Conservation (phyloP, 768 basidiomycete genomes). For the Leccinum subgranulosum region DNA sequence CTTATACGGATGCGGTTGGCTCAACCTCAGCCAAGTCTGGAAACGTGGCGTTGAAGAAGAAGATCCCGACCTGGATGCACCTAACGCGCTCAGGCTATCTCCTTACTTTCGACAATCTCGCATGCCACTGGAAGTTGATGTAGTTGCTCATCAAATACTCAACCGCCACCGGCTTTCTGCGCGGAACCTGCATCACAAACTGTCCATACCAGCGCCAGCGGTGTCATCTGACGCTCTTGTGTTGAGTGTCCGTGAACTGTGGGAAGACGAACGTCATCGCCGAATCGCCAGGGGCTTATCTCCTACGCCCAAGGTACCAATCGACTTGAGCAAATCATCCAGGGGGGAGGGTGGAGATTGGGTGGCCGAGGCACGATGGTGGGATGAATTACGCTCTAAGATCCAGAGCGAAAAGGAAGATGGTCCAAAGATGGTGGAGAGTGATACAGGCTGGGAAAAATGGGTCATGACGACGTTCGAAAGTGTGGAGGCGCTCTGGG, state of each 20-base stretch:
- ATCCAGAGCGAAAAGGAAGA: conserved; percentile 47
- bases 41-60: conserved; percentile 44
- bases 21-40: conserved; percentile 70
- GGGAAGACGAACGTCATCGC: conserved; percentile 91
- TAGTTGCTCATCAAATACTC: conserved; percentile 75
- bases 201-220: conserved; percentile 54
- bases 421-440: conserved; percentile 22
- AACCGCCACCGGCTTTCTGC: conserved; percentile 69
- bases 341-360: conserved; percentile 59
- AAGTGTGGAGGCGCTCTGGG: conserved; percentile 87
- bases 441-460: conserved; percentile 53
- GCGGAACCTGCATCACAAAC: conserved; percentile 64
- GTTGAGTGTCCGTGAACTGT: conserved; percentile 85
- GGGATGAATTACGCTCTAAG: conserved; percentile 64
- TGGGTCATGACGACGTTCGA: conserved; percentile 88
- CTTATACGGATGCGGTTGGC: conserved; percentile 90
- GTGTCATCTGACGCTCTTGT: conserved; percentile 71
- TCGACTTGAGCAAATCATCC: conserved; percentile 62
- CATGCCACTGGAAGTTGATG: conserved; percentile 80
- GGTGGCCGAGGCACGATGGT: conserved; percentile 71
- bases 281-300: conserved; percentile 62
- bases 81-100: conserved; percentile 42
- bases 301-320: conserved; percentile 71
- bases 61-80: conserved; percentile 10
- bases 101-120: conserved; percentile 66